Percentiles rank a stretch among this genome's conserved stretches.
Evolutionary conservation across 2,329 filamentous ascomycete species (phyloP).

Genomic region (Beauveria sp.): DNA sequence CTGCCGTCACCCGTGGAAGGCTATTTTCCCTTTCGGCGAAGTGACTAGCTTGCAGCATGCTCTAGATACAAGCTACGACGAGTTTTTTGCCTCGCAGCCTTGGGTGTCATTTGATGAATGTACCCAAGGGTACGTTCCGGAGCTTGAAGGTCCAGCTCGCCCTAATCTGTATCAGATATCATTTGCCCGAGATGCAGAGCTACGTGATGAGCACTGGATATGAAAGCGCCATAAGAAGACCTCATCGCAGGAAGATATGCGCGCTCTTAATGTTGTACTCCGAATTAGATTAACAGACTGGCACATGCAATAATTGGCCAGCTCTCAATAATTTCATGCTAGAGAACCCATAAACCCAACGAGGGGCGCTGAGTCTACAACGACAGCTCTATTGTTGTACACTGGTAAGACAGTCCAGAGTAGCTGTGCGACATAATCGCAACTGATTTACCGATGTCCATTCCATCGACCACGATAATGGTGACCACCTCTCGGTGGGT

Average conservation of each 20-base stretch:
- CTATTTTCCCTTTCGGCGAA: constrained; percentile 44
- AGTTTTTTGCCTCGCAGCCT: constrained; percentile 42
- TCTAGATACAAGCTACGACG: constrained; percentile 37
- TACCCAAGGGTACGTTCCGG: constrained; percentile 45
- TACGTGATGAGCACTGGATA: constrained; percentile 8
- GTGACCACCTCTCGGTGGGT: background rate
- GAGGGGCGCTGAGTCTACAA: no score
- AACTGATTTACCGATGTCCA: background rate
- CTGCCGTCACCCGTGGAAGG: constrained; percentile 47
- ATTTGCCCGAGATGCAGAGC: background rate
- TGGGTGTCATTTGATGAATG: constrained; percentile 45
- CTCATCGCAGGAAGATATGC: background rate
- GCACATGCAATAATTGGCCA: background rate
- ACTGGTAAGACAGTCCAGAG: background rate
- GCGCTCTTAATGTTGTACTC: background rate
- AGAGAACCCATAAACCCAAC: background rate
- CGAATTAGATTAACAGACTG: background rate
- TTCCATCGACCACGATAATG: background rate
- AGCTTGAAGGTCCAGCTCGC: constrained; percentile 44
- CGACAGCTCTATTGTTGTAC: background rate
- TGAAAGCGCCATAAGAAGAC: background rate
- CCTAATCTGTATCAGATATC: background rate
- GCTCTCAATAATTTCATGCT: background rate
- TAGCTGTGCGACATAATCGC: background rate
- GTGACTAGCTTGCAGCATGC: constrained; percentile 45